Conservation (phyloP, 2,329 filamentous ascomycete species). For the Cordyceps javanica region DNA sequence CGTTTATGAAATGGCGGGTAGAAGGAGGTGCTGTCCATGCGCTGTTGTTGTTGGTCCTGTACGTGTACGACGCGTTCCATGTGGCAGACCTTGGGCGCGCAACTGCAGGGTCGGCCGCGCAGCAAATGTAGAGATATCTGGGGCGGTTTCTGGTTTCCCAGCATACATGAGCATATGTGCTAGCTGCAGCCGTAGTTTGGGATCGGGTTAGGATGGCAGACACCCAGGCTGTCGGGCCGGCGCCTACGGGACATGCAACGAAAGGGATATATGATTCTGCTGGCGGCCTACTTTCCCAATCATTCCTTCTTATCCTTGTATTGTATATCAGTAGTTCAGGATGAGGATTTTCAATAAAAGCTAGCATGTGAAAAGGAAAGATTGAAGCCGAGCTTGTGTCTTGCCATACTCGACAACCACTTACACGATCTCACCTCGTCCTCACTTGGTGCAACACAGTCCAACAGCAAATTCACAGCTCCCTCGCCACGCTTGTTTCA, state of each 20-base stretch:
- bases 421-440: constrained; percentile 4
- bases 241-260: not conserved
- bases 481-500: not conserved
- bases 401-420: not conserved
- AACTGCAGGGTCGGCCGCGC: not conserved
- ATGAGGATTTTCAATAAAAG: too few relatives aligned
- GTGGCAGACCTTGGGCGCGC: not conserved
- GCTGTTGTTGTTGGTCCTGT: not conserved
- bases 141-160: too few relatives aligned
- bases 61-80: not conserved
- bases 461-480: not conserved
- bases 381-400: not conserved
- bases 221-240: not conserved
- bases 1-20: too few relatives aligned
- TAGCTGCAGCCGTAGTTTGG: too few relatives aligned
- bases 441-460: constrained; percentile 1
- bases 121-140: not conserved
- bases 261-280: not conserved
- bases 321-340: too few relatives aligned
- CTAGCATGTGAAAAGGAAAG: not conserved
- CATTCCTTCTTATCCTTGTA: not conserved
- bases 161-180: too few relatives aligned
- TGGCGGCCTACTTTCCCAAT: not conserved
- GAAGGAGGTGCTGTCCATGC: not conserved
- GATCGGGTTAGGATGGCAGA: not conserved